Evolutionary conservation across 2,329 filamentous ascomycete species (phyloP).

Genomic region (Stagonosporopsis tanaceti): DNA sequence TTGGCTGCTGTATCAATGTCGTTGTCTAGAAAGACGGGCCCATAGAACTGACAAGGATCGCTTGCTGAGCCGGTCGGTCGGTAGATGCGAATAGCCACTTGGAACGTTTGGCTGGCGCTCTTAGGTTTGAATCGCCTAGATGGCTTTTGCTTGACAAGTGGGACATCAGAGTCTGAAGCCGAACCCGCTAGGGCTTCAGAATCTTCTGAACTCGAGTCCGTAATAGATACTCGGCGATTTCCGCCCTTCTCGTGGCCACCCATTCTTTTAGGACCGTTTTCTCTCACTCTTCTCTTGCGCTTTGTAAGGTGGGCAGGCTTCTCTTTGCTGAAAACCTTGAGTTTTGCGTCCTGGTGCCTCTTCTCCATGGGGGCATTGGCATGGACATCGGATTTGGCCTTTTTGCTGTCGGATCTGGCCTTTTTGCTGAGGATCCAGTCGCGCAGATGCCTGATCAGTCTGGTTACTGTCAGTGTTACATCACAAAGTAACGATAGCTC

Average conservation of each 20-base stretch:
- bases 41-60: neutral
- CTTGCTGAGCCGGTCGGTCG: neutral
- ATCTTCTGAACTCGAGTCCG: neutral
- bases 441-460: neutral
- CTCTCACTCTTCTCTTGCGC: too few relatives aligned
- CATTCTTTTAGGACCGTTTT: neutral
- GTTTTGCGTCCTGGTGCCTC: neutral
- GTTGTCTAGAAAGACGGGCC: slow-evolving; percentile 6
- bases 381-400: neutral
- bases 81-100: slow-evolving; percentile 20
- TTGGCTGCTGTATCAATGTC: slow-evolving; percentile 4
- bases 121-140: neutral
- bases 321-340: neutral
- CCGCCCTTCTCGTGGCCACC: neutral
- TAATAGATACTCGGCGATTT: neutral
- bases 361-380: slow-evolving; percentile 5
- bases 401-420: neutral
- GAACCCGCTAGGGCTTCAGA: neutral
- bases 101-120: neutral
- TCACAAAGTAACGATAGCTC: too few relatives aligned
- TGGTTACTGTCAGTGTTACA: neutral
- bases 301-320: too few relatives aligned
- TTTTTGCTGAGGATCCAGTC: neutral
- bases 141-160: neutral
- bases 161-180: neutral